phyloP scores from a whole-genome alignment of 1,284 basidiomycete species.

The Cutaneotrichosporon curvatum region DNA sequence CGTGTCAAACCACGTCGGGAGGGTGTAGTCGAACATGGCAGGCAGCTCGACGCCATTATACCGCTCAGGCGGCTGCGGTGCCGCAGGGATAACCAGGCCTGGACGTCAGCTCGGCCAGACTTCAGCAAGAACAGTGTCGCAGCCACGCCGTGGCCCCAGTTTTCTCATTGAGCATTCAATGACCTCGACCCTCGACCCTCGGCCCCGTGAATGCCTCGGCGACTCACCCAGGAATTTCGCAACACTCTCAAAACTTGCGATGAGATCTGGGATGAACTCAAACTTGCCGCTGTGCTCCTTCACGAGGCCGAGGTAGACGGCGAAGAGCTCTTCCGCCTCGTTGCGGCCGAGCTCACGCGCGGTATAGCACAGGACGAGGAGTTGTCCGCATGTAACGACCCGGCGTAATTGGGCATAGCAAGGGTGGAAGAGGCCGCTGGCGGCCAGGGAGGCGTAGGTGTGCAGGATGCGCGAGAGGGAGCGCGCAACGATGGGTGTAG shows the following conservation, averaged over 20 bases:
- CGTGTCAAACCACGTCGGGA: constrained; percentile 15
- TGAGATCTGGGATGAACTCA: constrained; percentile 13
- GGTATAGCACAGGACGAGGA: constrained; percentile 23
- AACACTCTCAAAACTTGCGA: constrained; percentile 16
- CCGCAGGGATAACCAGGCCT: constrained; percentile 9
- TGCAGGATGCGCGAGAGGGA: constrained; percentile 21
- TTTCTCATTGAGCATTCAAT: too few species aligned
- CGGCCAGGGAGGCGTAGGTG: constrained; percentile 18
- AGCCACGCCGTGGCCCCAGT: too few species aligned
- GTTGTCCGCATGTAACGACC: constrained; percentile 23
- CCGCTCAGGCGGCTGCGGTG: not conserved
- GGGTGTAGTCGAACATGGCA: constrained; percentile 17
- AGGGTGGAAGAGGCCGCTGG: constrained; percentile 15
- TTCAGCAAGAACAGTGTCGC: too few species aligned
- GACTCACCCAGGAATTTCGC: constrained; percentile 12
- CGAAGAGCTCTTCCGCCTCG: constrained; percentile 19
- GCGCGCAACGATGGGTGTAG: constrained; percentile 18
- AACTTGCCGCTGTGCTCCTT: constrained; percentile 13
- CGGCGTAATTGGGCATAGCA: constrained; percentile 24
- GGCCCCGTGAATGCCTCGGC: too few species aligned
- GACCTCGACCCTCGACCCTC: too few species aligned
- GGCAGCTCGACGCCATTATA: constrained; percentile 7
- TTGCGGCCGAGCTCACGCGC: constrained; percentile 15
- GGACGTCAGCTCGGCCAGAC: not conserved
- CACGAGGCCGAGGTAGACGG: constrained; percentile 12